Base-by-base conservation (phyloP, 2,329 filamentous ascomycete genomes). In the Epichloe hybrida region DNA sequence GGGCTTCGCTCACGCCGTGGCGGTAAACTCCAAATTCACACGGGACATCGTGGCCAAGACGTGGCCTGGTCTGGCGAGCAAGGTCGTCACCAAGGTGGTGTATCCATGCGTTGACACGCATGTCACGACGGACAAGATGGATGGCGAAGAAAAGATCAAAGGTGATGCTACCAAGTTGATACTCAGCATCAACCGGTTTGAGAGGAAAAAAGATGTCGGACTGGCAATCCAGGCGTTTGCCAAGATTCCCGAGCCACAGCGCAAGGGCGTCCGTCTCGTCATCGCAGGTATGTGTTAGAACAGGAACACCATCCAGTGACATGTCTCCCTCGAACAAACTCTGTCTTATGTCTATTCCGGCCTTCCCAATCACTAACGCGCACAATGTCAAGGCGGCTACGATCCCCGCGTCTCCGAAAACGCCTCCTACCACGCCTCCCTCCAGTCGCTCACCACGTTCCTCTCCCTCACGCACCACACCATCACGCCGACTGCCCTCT, bases 11-110 rank as follows among this genome's bases (percentile, higher is more conserved):
- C 86, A 95, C 65, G 79, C 80, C 27, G 83, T 97, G 37, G 89
- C 94, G n/a, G 93, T 96, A 48, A 98, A 98, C 66, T 96, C 90
- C 53, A 79, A 77, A 27, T 98, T 96, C 64, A 97, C 93, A 1
- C 81, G 81, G 59, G 73, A 79, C 11, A 79, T 97, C 15, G 91
- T 95, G 44, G 71, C 74, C 2, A 65, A 71, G 42, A 88, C 89
- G 0, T 96, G 88, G 75, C 83, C 88, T 7, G 66, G 73, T 23
- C 69, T 90, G 49, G 74, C 69, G n/a, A 69, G 68, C 42, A 62
- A 73, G 27, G 77, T 79, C 27, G 74, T 83, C 50, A 76, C 94
- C 3, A 77, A 81, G 57, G 84, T 96, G 38, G 82, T 98, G 23
- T 95, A 98, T 68, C 93, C 93, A 0, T 96, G 91, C 65, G 91